Percentiles rank a stretch among this genome's conserved stretches.
Evolutionary conservation across 2,329 filamentous ascomycete genomes (phyloP).

Genomic region (Fonsecaea nubica): DNA sequence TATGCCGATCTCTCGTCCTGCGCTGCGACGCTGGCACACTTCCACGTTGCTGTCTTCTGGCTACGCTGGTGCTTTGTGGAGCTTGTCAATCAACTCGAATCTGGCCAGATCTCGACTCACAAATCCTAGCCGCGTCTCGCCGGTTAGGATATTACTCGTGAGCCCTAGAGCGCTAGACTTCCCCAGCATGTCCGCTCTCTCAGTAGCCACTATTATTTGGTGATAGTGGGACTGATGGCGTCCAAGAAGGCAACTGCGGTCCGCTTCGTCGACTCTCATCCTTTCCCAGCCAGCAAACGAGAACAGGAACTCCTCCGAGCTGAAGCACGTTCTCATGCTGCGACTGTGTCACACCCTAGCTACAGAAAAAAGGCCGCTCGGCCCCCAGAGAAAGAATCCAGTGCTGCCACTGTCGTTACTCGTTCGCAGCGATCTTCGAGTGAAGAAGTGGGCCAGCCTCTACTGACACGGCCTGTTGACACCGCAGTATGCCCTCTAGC

Average conservation of each 20-base stretch:
- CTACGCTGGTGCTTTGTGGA: background rate
- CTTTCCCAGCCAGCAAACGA: slow-evolving; percentile 15
- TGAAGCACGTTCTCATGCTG: slow-evolving; percentile 13
- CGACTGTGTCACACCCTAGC: slow-evolving; percentile 14
- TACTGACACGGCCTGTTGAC: background rate
- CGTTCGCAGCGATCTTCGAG: background rate
- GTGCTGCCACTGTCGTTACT: background rate
- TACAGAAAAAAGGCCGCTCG: background rate
- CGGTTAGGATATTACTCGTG: background rate
- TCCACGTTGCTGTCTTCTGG: background rate
- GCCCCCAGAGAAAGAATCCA: background rate
- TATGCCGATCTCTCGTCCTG: background rate
- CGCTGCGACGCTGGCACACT: background rate
- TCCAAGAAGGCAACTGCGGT: slow-evolving; percentile 8
- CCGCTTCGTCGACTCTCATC: slow-evolving; percentile 16
- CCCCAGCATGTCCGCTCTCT: slow-evolving; percentile 4
- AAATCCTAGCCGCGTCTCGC: background rate
- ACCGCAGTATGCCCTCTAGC: background rate
- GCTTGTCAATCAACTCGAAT: background rate
- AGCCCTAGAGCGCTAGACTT: background rate
- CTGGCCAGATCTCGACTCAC: background rate
- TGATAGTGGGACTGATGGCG: slow-evolving; percentile 5
- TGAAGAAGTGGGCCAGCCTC: background rate
- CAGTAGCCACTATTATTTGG: background rate
- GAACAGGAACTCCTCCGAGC: slow-evolving; percentile 10